These are phyloP conservation scores for Colletotrichum sansevieriae DNA, from an alignment of 2,329 filamentous ascomycete species.

Conservation along the genomic window DNA sequence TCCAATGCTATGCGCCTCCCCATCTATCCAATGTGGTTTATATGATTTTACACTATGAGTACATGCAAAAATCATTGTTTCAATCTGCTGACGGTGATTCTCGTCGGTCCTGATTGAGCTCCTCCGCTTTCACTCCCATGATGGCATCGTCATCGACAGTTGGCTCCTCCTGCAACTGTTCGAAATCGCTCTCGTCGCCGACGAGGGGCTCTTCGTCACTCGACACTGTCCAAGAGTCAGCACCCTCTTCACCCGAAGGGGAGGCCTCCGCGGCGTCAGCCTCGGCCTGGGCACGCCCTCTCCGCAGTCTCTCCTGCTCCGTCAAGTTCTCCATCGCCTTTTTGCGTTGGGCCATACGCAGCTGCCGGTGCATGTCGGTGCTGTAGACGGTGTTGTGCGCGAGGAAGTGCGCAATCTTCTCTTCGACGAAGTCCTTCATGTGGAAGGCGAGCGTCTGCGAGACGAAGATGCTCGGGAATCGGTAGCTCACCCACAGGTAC, in stretches of 20 bases:
- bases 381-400: slow-evolving; percentile 46
- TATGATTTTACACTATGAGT: slow-evolving; percentile 18
- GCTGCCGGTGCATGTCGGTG: slow-evolving; percentile 47
- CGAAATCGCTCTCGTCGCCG: slow-evolving; percentile 31
- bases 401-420: slow-evolving; percentile 76
- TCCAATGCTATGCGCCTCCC: neutral
- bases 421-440: slow-evolving; percentile 82
- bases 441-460: slow-evolving; percentile 83
- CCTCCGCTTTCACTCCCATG: neutral
- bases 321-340: neutral
- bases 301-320: slow-evolving; percentile 49
- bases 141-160: neutral
- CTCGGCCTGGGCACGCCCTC: slow-evolving; percentile 44
- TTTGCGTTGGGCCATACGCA: slow-evolving; percentile 27
- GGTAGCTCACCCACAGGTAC: slow-evolving; percentile 94
- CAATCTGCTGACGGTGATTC: neutral
- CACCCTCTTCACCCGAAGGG: slow-evolving; percentile 22
- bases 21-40: neutral
- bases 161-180: slow-evolving; percentile 1
- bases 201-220: slow-evolving; percentile 53
- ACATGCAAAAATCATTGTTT: neutral
- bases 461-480: slow-evolving; percentile 84
- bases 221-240: slow-evolving; percentile 51
- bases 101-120: neutral
- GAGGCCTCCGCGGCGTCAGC: slow-evolving; percentile 36